Conservation (phyloP, 495 filamentous ascomycete species). For the Parachaetomium inaequale region DNA sequence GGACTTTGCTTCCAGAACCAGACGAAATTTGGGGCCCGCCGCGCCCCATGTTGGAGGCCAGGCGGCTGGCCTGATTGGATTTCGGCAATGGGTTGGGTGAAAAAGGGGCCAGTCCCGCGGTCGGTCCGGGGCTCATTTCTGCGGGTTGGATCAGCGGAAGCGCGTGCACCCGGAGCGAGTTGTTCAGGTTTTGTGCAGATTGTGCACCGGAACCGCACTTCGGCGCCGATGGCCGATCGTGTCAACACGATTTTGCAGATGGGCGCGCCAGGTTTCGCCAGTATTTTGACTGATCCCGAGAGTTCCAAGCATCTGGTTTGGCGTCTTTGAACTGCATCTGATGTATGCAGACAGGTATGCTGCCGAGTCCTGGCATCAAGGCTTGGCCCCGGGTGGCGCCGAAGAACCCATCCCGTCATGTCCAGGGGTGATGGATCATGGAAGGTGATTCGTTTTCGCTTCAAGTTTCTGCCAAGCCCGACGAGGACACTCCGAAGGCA, state of each 20-base stretch:
- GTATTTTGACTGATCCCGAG: background rate
- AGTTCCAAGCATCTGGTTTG: background rate
- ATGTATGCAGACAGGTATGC: no score
- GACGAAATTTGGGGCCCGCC: constrained; percentile 5
- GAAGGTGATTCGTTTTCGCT: constrained; percentile 2
- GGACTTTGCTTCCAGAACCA: background rate
- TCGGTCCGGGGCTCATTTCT: constrained; percentile 6
- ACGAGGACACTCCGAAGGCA: no score
- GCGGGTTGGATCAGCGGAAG: background rate
- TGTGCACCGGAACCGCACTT: background rate
- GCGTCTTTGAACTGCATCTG: background rate
- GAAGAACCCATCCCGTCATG: background rate
- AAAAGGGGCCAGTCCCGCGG: background rate
- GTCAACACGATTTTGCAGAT: background rate
- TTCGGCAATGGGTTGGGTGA: background rate
- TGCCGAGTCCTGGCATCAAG: background rate
- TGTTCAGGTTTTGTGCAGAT: constrained; percentile 3
- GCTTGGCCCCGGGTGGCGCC: constrained; percentile 10
- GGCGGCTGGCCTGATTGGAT: background rate
- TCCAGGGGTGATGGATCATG: background rate
- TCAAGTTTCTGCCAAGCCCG: constrained; percentile 4
- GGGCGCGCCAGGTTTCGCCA: background rate
- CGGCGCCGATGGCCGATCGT: background rate
- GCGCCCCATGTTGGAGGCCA: background rate
- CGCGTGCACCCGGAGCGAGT: background rate